Conservation (phyloP, 441 rosid species). For the Erodium moschatum region DNA sequence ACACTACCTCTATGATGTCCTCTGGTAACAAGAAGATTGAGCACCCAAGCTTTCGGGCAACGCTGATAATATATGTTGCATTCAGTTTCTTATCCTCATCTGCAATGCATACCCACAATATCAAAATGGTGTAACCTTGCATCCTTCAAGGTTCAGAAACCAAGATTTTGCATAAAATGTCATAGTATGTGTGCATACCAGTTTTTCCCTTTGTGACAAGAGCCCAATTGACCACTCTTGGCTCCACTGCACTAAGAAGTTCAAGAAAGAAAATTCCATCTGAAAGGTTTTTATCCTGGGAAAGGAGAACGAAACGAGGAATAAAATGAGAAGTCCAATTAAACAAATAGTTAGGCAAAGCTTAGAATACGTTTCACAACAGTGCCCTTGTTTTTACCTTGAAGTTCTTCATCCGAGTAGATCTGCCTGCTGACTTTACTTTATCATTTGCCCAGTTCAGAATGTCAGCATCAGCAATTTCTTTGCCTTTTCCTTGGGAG, state of each 20-base stretch:
- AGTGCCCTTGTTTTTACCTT: slow-evolving; percentile 35
- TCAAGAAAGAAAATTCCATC: slow-evolving; percentile 85
- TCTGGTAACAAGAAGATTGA: slow-evolving; percentile 95
- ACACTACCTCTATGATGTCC: slow-evolving; percentile 79
- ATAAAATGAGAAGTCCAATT: background rate
- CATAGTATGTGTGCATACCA: slow-evolving; percentile 24
- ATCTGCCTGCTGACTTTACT: slow-evolving; percentile 60
- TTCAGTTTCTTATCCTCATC: slow-evolving; percentile 91
- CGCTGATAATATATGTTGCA: slow-evolving; percentile 89
- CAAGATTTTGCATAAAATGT: too few species aligned
- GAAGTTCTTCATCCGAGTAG: slow-evolving; percentile 66
- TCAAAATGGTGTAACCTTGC: too few species aligned
- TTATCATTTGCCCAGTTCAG: slow-evolving; percentile 75
- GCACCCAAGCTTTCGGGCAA: slow-evolving; percentile 94
- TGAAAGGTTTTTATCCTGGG: slow-evolving; percentile 71
- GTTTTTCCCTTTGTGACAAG: slow-evolving; percentile 57
- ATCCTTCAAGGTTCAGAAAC: too few species aligned
- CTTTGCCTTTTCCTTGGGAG: slow-evolving; percentile 50
- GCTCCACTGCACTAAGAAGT: slow-evolving; percentile 82
- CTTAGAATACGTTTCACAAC: too few species aligned
- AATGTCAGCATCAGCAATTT: slow-evolving; percentile 73
- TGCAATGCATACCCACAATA: slow-evolving; percentile 26
- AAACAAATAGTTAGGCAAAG: background rate
- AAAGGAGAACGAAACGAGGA: background rate
- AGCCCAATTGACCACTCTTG: slow-evolving; percentile 73